Evolutionary conservation across 1,284 basidiomycete species (phyloP).

Genomic region (Tilletia horrida): DNA sequence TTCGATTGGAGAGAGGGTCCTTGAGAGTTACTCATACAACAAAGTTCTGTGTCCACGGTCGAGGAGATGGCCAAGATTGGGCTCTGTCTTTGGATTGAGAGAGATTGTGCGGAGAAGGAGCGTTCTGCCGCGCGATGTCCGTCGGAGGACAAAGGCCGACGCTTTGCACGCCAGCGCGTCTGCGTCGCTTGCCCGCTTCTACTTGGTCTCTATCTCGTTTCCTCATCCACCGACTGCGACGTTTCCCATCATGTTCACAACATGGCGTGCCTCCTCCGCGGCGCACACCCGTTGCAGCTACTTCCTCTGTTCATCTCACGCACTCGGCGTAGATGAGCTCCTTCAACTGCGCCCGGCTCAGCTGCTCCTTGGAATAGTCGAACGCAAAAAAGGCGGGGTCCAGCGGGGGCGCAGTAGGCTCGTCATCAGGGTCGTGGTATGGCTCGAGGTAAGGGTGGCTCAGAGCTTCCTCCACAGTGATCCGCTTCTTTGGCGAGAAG

Average conservation of each 20-base stretch:
- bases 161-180: too few species aligned
- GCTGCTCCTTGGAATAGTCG: conserved; percentile 54
- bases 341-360: conserved; percentile 56
- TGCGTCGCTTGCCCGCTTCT: too few species aligned
- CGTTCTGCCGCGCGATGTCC: too few species aligned
- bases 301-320: conserved; percentile 14
- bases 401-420: conserved; percentile 40
- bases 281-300: not conserved
- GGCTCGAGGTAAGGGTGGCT: conserved; percentile 47
- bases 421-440: conserved; percentile 51
- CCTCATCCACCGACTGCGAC: not conserved
- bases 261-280: too few species aligned
- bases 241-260: too few species aligned
- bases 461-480: conserved; percentile 52
- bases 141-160: too few species aligned
- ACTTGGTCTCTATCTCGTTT: not conserved
- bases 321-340: conserved; percentile 50
- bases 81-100: too few species aligned
- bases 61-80: too few species aligned
- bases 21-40: too few species aligned
- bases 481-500: conserved; percentile 55
- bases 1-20: not conserved
- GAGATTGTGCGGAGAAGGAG: too few species aligned
- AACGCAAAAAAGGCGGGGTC: conserved; percentile 44
- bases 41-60: too few species aligned